phyloP scores from a whole-genome alignment of 352 stramenopile genomes.

The Phytophthora vignae region DNA sequence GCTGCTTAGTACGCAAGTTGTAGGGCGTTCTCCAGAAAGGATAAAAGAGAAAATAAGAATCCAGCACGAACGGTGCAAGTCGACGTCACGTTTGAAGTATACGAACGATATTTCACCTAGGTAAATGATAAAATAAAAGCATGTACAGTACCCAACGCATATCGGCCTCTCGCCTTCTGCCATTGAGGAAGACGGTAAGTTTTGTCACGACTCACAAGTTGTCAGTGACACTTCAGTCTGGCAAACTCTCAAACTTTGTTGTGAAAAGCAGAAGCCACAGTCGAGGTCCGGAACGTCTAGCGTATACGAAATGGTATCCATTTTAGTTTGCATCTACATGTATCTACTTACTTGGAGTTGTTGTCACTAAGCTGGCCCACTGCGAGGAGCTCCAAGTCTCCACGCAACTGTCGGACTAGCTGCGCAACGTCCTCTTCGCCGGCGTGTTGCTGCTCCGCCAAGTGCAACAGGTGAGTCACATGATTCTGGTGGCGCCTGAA shows the following conservation, averaged over 20 bases:
- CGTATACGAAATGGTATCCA: constrained; percentile 23
- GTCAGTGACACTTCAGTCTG: too few species aligned
- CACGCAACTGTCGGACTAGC: constrained; percentile 60
- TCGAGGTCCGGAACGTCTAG: too few species aligned
- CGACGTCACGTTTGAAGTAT: constrained; percentile 7
- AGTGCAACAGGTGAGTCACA: constrained; percentile 31
- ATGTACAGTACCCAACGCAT: too few species aligned
- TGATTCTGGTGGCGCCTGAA: constrained; percentile 51
- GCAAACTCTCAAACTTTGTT: too few species aligned
- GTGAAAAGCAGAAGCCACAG: too few species aligned
- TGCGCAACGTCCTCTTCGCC: constrained; percentile 47
- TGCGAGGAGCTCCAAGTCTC: constrained; percentile 66
- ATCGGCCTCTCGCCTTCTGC: too few species aligned
- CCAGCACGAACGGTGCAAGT: background rate
- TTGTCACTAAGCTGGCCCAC: constrained; percentile 37
- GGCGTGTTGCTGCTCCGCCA: constrained; percentile 34
- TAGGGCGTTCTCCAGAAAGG: background rate
- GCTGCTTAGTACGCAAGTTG: background rate
- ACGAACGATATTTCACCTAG: background rate
- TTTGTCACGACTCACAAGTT: too few species aligned
- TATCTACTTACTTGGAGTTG: constrained; percentile 31
- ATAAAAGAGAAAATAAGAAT: constrained; percentile 28
- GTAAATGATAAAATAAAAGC: too few species aligned
- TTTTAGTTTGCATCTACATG: constrained; percentile 15
- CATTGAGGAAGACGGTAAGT: too few species aligned